Evolutionary conservation across 345 rosid species (phyloP).

Genomic region (Passiflora organensis): DNA sequence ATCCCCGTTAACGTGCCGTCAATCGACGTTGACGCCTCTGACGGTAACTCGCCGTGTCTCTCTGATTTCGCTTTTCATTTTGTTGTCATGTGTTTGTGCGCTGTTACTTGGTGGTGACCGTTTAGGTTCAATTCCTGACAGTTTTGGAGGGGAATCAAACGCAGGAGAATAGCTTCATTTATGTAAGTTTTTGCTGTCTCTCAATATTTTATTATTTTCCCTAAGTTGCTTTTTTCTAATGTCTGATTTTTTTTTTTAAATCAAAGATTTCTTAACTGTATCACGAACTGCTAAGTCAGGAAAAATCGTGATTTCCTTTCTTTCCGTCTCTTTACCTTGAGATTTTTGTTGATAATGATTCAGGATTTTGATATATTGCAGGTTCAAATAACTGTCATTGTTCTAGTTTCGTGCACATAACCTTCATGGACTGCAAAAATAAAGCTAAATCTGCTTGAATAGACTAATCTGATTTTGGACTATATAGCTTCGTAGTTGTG

Average conservation of each 20-base stretch:
- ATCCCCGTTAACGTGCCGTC: constrained; percentile 92
- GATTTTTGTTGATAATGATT: too few relatives aligned
- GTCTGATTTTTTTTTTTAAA: neutral
- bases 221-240: neutral
- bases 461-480: neutral
- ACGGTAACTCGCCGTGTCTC: constrained; percentile 39
- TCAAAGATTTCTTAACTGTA: too few relatives aligned
- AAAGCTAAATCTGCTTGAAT: too few relatives aligned
- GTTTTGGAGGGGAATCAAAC: constrained; percentile 75
- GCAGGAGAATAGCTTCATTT: constrained; percentile 82
- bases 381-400: too few relatives aligned
- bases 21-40: constrained; percentile 91
- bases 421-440: too few relatives aligned
- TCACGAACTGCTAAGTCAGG: too few relatives aligned
- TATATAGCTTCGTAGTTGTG: neutral
- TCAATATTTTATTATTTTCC: neutral
- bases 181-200: constrained; percentile 49
- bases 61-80: neutral
- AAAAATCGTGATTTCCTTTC: too few relatives aligned
- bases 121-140: constrained; percentile 22
- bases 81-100: neutral
- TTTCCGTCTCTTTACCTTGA: too few relatives aligned
- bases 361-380: too few relatives aligned
- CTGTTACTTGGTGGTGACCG: neutral
- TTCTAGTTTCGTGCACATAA: too few relatives aligned